Evolutionary conservation across 1,284 basidiomycete species (phyloP).

Genomic region (Hemileia vastatrix): DNA sequence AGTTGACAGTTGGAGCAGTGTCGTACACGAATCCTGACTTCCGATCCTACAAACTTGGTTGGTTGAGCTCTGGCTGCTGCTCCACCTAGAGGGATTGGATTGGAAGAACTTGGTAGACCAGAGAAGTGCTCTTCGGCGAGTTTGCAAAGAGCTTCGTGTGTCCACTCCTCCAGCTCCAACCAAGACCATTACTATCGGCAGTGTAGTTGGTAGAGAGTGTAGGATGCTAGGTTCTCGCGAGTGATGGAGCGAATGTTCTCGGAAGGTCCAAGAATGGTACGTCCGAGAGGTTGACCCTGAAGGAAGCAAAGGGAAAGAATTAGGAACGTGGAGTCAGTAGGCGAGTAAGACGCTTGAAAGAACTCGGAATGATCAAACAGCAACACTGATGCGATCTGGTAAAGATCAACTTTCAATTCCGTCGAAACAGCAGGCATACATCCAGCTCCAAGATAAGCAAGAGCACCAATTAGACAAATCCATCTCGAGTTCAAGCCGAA

Average conservation of each 20-base stretch:
- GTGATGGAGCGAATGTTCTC: constrained; percentile 92
- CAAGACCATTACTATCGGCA: constrained; percentile 94
- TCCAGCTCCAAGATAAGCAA: constrained; percentile 41
- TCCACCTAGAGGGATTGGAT: constrained; percentile 73
- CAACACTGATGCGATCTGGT: constrained; percentile 30
- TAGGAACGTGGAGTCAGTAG: constrained; percentile 28
- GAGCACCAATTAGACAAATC: too few relatives aligned
- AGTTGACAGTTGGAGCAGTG: constrained; percentile 72
- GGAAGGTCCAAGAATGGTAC: constrained; percentile 95
- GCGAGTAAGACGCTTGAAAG: too few relatives aligned
- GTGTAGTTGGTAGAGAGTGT: constrained; percentile 98
- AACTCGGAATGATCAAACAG: constrained; percentile 34
- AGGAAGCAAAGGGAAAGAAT: constrained; percentile 44
- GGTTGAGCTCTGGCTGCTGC: constrained; percentile 54
- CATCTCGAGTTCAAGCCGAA: too few relatives aligned
- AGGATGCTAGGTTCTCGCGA: constrained; percentile 74
- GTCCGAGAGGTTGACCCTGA: constrained; percentile 85
- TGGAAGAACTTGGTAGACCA: constrained; percentile 70
- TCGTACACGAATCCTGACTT: constrained; percentile 94
- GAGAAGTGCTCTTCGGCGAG: constrained; percentile 92
- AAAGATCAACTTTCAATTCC: constrained; percentile 40
- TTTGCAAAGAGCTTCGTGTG: constrained; percentile 82
- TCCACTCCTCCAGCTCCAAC: constrained; percentile 93
- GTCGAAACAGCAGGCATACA: constrained; percentile 31
- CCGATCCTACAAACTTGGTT: constrained; percentile 92